These are phyloP conservation scores for Mycosphaerella sp. DNA, from an alignment of 2,329 filamentous ascomycete genomes.

Conservation along the genomic window DNA sequence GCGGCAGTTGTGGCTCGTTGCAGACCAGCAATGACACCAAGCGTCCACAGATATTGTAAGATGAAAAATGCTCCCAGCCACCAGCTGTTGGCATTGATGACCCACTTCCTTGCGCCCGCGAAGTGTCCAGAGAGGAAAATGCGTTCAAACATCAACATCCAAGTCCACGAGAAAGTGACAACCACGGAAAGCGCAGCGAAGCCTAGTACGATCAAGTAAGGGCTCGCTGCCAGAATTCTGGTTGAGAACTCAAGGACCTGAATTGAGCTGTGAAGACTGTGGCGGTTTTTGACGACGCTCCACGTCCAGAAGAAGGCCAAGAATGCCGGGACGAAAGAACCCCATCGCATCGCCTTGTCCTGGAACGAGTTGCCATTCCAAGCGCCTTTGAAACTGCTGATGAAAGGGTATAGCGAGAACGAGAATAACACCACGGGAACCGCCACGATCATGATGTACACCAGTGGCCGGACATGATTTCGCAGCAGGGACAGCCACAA, in stretches of 20 bases:
- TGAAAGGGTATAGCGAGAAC: constrained; percentile 84
- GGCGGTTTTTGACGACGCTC: constrained; percentile 71
- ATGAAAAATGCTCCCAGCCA: constrained; percentile 92
- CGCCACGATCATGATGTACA: constrained; percentile 71
- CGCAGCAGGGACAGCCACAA: constrained; percentile 84
- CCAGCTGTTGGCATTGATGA: constrained; percentile 85
- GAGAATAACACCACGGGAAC: constrained; percentile 82
- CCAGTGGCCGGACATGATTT: constrained; percentile 80
- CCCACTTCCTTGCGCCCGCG: constrained; percentile 55
- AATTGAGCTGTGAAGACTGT: constrained; percentile 74
- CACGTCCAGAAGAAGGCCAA: constrained; percentile 76
- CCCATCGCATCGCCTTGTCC: constrained; percentile 82
- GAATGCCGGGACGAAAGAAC: constrained; percentile 68
- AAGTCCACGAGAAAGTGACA: constrained; percentile 88
- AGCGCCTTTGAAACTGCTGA: constrained; percentile 77
- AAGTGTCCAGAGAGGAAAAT: constrained; percentile 92
- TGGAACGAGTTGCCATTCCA: constrained; percentile 74
- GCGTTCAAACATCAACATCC: constrained; percentile 93
- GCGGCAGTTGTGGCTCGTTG: constrained; percentile 89
- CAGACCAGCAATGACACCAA: constrained; percentile 78
- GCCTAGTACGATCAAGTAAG: constrained; percentile 76
- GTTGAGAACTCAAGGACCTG: constrained; percentile 89
- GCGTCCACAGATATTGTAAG: constrained; percentile 90
- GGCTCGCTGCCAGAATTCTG: constrained; percentile 77
- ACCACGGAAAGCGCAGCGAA: constrained; percentile 68